These are phyloP conservation scores for Hsuehochloa calcarea DNA, from an alignment of 176 grass and related monocot species.

Conservation along the genomic window DNA sequence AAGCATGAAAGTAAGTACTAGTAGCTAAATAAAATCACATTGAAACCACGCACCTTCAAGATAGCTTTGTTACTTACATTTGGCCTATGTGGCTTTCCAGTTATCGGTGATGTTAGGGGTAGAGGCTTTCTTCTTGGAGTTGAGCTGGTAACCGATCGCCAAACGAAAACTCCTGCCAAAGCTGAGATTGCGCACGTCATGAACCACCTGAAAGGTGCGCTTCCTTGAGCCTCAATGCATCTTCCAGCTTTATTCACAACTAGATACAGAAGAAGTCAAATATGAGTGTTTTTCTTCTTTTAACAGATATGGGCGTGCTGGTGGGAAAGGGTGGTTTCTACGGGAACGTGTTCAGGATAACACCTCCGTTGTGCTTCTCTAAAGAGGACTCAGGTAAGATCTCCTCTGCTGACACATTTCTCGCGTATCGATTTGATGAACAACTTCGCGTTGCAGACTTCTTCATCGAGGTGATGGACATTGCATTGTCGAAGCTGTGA, in stretches of 20 bases:
- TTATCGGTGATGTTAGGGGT: conserved; percentile 90
- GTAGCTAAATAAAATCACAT: conserved; percentile 2
- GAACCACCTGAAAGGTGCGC: conserved; percentile 81
- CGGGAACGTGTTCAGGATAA: conserved; percentile 93
- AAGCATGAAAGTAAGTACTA: conserved; percentile 81
- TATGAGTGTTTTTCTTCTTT: background rate
- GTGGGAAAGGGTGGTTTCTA: conserved; percentile 88
- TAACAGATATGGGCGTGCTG: conserved; percentile 84
- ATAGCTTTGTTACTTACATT: background rate
- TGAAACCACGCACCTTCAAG: background rate
- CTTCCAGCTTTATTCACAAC: background rate
- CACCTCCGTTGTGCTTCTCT: conserved; percentile 83
- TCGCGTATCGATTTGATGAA: background rate
- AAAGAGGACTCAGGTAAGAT: conserved; percentile 75
- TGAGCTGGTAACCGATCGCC: conserved; percentile 78
- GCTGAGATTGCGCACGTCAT: conserved; percentile 65
- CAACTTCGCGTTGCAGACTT: conserved; percentile 48
- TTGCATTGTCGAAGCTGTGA: conserved; percentile 81
- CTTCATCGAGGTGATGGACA: conserved; percentile 74
- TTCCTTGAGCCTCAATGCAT: background rate
- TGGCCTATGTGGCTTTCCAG: conserved; percentile 26
- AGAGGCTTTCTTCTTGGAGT: conserved; percentile 88
- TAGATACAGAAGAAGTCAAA: background rate
- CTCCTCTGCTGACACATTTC: background rate
- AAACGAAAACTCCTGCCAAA: conserved; percentile 86